These are phyloP conservation scores for Leccinum imitatum DNA, from an alignment of 768 basidiomycete genomes.

Conservation along the genomic window DNA sequence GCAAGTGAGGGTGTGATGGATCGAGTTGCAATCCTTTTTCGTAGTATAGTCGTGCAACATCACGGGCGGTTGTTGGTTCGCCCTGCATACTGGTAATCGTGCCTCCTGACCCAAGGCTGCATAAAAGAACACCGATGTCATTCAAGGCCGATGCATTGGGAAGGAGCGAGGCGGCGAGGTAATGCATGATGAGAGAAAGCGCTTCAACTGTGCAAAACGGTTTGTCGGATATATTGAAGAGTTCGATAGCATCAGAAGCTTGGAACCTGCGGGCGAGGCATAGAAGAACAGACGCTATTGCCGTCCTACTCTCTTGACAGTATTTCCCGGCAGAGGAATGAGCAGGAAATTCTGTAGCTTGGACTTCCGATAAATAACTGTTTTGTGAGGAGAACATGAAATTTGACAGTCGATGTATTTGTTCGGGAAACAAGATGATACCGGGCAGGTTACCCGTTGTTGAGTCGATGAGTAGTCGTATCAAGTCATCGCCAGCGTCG, in stretches of 20 bases:
- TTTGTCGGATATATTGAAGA: conserved; percentile 26
- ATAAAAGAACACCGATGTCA: conserved; percentile 50
- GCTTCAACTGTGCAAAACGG: conserved; percentile 36
- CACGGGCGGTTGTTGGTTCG: conserved; percentile 28
- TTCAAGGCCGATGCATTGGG: conserved; percentile 49
- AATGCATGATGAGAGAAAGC: conserved; percentile 46
- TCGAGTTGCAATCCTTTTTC: conserved; percentile 44
- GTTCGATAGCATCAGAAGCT: conserved; percentile 23
- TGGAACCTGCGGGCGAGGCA: conserved; percentile 48
- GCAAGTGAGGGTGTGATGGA: conserved; percentile 46
- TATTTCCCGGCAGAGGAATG: conserved; percentile 30
- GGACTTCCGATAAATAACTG: conserved; percentile 36
- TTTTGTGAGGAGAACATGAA: conserved; percentile 38
- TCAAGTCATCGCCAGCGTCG: conserved; percentile 33
- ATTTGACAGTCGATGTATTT: conserved; percentile 34
- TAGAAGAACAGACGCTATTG: conserved; percentile 42
- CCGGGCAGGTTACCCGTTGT: conserved; percentile 41
- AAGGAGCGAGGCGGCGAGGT: conserved; percentile 44
- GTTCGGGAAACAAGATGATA: conserved; percentile 42
- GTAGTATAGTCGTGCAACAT: conserved; percentile 46
- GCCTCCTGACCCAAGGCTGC: conserved; percentile 31
- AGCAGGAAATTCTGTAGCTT: conserved; percentile 20
- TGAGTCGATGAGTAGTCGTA: conserved; percentile 34
- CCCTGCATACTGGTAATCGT: conserved; percentile 20
- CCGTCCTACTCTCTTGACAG: conserved; percentile 27